Conservation (phyloP, 441 rosid species). For the Breynia disticha region DNA sequence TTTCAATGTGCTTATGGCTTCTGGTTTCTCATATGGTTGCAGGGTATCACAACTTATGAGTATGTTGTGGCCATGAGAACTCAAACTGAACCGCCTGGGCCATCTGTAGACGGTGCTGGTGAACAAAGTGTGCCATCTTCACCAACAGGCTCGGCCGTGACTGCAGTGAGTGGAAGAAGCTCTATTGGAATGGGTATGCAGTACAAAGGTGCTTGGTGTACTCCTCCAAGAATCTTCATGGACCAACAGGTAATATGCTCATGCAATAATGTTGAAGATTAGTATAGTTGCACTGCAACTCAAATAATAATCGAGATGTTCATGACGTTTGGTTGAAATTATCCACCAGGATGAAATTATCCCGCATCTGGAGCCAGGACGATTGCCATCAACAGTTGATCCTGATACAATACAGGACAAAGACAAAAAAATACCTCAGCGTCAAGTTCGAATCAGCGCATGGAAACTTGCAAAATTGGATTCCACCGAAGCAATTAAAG, state of each 20-base stretch:
- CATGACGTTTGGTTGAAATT: not conserved
- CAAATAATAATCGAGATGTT: no score
- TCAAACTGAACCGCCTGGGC: constrained; percentile 73
- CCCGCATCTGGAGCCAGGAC: constrained; percentile 83
- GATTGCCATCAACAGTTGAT: constrained; percentile 67
- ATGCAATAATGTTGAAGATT: not conserved
- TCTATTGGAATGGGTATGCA: constrained; percentile 78
- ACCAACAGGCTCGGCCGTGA: constrained; percentile 80
- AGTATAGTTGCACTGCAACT: no score
- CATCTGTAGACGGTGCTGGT: constrained; percentile 60
- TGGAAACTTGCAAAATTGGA: constrained; percentile 91
- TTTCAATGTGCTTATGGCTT: no score
- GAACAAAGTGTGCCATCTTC: constrained; percentile 67
- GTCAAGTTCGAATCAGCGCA: constrained; percentile 78
- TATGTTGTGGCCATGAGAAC: constrained; percentile 92
- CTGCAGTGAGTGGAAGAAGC: constrained; percentile 89
- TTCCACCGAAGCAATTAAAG: constrained; percentile 65
- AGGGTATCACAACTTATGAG: constrained; percentile 96
- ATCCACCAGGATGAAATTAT: constrained; percentile 69
- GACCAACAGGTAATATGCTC: constrained; percentile 67
- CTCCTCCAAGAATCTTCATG: constrained; percentile 96
- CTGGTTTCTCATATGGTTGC: constrained; percentile 11
- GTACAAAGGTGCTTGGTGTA: constrained; percentile 85
- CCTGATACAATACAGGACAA: constrained; percentile 49
- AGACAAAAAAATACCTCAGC: constrained; percentile 55